Percentiles rank a stretch among this genome's conserved stretches.
Conservation (phyloP, 2,329 filamentous ascomycete genomes). For the Grosmannia clavigera region DNA sequence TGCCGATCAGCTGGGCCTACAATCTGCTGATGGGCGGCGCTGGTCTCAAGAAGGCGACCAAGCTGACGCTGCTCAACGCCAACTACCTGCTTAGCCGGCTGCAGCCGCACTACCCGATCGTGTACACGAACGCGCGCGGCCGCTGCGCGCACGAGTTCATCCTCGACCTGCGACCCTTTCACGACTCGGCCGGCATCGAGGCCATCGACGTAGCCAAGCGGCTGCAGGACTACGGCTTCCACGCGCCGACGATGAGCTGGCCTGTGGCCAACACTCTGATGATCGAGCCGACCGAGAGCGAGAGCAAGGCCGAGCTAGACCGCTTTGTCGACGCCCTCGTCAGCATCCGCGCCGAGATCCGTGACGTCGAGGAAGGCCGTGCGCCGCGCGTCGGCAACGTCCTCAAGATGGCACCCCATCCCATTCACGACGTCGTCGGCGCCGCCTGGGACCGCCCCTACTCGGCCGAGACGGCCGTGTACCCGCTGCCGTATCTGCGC, state of each 20-base stretch:
- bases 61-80: conserved; percentile 86
- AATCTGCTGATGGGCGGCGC: conserved; percentile 83
- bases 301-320: conserved; percentile 85
- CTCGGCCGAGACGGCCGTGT: conserved; percentile 69
- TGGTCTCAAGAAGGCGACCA: conserved; percentile 79
- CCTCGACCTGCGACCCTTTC: conserved; percentile 75
- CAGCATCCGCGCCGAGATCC: conserved; percentile 74
- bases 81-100: conserved; percentile 92
- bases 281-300: conserved; percentile 94
- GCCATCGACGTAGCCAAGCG: conserved; percentile 94
- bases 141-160: conserved; percentile 98
- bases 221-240: conserved; percentile 94
- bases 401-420: conserved; percentile 81
- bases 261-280: conserved; percentile 91
- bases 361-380: conserved; percentile 67
- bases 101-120: conserved; percentile 72
- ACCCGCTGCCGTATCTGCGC: conserved; percentile 66
- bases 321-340: conserved; percentile 87
- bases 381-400: conserved; percentile 68
- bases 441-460: conserved; percentile 69
- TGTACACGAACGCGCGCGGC: conserved; percentile 84
- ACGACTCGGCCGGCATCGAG: conserved; percentile 70
- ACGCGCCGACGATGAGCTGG: conserved; percentile 95
- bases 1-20: conserved; percentile 91
- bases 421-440: conserved; percentile 63